A percentile compares a stretch with the other conserved stretches of the same genome.
These are phyloP conservation scores for Aspergillus coremiiformis DNA, from an alignment of 495 filamentous ascomycete genomes.

Conservation along the genomic window DNA sequence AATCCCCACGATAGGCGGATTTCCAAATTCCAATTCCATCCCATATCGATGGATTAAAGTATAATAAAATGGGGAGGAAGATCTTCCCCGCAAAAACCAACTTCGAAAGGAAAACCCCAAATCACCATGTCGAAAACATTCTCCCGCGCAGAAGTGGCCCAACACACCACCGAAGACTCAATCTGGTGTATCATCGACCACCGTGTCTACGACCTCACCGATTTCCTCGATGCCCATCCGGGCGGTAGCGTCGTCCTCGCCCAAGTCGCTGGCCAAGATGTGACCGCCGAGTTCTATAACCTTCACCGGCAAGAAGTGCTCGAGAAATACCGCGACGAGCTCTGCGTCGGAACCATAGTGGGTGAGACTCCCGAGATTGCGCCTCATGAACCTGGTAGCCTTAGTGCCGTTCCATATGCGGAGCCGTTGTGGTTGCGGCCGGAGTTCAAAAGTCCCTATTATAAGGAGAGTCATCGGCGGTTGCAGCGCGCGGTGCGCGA, in stretches of 20 bases:
- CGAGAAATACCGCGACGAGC: slow-evolving; percentile 56
- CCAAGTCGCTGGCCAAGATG: slow-evolving; percentile 51
- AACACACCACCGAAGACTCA: slow-evolving; percentile 49
- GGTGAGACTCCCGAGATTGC: slow-evolving; percentile 71
- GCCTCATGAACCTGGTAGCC: slow-evolving; percentile 59
- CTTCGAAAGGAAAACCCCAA: background rate
- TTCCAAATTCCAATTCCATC: background rate
- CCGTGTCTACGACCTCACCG: slow-evolving; percentile 53
- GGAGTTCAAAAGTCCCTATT: slow-evolving; percentile 76
- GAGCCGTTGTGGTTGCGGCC: slow-evolving; percentile 76
- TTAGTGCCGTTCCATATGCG: slow-evolving; percentile 71
- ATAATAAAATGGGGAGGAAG: background rate
- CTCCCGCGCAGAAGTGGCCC: slow-evolving; percentile 42
- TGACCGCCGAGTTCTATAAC: slow-evolving; percentile 50
- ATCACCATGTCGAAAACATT: slow-evolving; percentile 24
- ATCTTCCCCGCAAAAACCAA: slow-evolving; percentile 6
- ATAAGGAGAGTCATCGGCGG: slow-evolving; percentile 64
- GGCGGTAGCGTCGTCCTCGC: slow-evolving; percentile 48
- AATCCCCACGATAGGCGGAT: slow-evolving; percentile 5
- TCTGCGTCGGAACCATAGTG: slow-evolving; percentile 69
- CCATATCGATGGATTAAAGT: background rate
- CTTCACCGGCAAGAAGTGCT: slow-evolving; percentile 59
- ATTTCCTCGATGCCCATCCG: slow-evolving; percentile 53
- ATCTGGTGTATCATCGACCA: slow-evolving; percentile 53
- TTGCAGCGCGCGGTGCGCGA: slow-evolving; percentile 65